Evolutionary conservation across 2,329 filamentous ascomycete genomes (phyloP), one percentile per base, ranked within the genome.

Genomic region (Penicillium sp.): DNA sequence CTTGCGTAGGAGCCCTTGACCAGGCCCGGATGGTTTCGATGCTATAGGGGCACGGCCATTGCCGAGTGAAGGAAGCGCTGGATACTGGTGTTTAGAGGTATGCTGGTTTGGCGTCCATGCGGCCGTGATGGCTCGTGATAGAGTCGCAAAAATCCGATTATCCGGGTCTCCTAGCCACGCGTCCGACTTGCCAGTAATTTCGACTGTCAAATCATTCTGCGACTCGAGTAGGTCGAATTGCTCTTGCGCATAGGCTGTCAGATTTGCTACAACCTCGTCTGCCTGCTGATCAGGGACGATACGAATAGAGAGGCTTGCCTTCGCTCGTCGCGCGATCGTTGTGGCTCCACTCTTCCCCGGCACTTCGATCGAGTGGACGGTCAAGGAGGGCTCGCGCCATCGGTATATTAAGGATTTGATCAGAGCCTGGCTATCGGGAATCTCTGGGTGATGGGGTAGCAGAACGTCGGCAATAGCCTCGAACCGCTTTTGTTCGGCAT

Each of bases 311-410:
- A 98, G 81, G 40, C 89, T 85, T 4, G 90, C 89, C 60, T 86
- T 91, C 7, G 91, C 93, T 57, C 89, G 84, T 52, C 87, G 85
- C 34, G 91, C 94, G 50, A 98, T 95, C 0, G 69, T 72, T 23
- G 97, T 82, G 39, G 89, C 93, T 1, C 89, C 88, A 57, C 94
- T 93, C 42, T 82, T 78, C 0, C 91, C 91, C 0, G 90, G 95
- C 0, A 69, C 65, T 60, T 94, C 89, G 67, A 97, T 89, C 6
- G 88, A 81, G 69, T 98, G 93, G 35, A 97, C 87, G 0, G 93
- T 97, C 42, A 98, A 74, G 40, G 94, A 95, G 0, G 93, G 89
- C 62, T 97, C 90, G 18, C 93, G 84, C 93, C 93, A 98, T 46
- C 90, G 81, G 9, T 90, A 87, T 86, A 95, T 95, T 5, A 98